A percentile compares a stretch with the other conserved stretches of the same genome.
These are phyloP conservation scores for Aspergillus thermomutatus DNA, from an alignment of 2,329 filamentous ascomycete genomes.

Conservation along the genomic window DNA sequence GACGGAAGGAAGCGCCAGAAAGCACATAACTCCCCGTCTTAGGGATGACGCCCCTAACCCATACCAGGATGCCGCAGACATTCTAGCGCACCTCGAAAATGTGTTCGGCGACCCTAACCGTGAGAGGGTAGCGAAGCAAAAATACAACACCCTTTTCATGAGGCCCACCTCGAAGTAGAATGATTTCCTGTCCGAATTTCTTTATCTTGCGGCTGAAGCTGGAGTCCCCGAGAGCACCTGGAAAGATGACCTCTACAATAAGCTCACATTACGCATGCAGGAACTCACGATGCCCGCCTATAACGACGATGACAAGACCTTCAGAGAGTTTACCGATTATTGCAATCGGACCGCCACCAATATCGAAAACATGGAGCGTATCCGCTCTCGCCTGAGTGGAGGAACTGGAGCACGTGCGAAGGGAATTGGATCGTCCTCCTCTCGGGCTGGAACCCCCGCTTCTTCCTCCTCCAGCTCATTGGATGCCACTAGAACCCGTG, in stretches of 20 bases:
- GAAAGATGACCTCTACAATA: constrained; percentile 1
- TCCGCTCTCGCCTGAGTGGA: too few relatives aligned
- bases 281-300: neutral
- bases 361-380: neutral
- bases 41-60: neutral
- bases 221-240: neutral
- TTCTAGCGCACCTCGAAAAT: neutral
- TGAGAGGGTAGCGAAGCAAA: neutral
- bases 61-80: neutral
- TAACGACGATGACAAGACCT: neutral
- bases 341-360: neutral
- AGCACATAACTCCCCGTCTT: too few relatives aligned
- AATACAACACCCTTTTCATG: neutral
- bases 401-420: too few relatives aligned
- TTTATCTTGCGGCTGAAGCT: constrained; percentile 1
- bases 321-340: neutral
- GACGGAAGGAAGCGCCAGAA: too few relatives aligned
- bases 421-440: too few relatives aligned
- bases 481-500: too few relatives aligned
- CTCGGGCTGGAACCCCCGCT: too few relatives aligned
- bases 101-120: neutral
- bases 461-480: too few relatives aligned
- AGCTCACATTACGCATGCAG: neutral
- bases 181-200: constrained; percentile 6
- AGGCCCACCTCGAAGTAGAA: neutral